phyloP scores from a whole-genome alignment of 805 yeast genomes.

The Candida anglica region DNA sequence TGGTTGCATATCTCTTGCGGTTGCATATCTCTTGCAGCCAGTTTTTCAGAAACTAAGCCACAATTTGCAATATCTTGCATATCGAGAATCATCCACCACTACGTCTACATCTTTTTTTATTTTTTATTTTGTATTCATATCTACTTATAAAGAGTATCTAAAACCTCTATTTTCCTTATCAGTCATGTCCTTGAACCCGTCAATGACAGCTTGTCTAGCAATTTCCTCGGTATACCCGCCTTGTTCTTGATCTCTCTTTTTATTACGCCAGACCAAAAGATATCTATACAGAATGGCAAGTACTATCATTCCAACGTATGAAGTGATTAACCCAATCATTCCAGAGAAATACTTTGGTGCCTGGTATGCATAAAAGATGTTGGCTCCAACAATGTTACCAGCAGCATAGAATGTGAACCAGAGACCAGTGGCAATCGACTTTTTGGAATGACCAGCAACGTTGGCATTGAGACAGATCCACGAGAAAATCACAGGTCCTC shows the following conservation, averaged over 20 bases:
- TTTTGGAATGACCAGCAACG: slow-evolving; percentile 20
- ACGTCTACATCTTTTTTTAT: too few species aligned
- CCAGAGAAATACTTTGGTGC: slow-evolving; percentile 22
- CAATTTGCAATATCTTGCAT: too few species aligned
- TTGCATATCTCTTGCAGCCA: too few species aligned
- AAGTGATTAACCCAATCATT: slow-evolving; percentile 18
- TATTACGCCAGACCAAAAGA: slow-evolving; percentile 12
- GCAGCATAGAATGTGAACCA: slow-evolving; percentile 23
- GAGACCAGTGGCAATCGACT: slow-evolving; percentile 15
- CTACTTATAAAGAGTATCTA: slow-evolving; percentile 12
- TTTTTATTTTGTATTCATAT: too few species aligned
- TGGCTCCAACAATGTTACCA: slow-evolving; percentile 26
- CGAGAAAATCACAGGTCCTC: slow-evolving; percentile 24
- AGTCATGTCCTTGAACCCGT: slow-evolving; percentile 21
- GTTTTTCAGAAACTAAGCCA: too few species aligned
- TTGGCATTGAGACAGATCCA: slow-evolving; percentile 21
- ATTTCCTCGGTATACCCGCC: slow-evolving; percentile 17
- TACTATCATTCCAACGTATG: slow-evolving; percentile 18
- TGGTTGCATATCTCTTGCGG: slow-evolving; percentile 34
- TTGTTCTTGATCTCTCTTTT: slow-evolving; percentile 12
- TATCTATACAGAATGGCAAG: slow-evolving; percentile 10
- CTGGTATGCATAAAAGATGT: slow-evolving; percentile 17
- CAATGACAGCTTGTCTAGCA: slow-evolving; percentile 15
- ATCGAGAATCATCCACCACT: too few species aligned
- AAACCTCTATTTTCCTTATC: slow-evolving; percentile 21